Conservation (phyloP, 768 basidiomycete species). For the Gymnopilus junonius region DNA sequence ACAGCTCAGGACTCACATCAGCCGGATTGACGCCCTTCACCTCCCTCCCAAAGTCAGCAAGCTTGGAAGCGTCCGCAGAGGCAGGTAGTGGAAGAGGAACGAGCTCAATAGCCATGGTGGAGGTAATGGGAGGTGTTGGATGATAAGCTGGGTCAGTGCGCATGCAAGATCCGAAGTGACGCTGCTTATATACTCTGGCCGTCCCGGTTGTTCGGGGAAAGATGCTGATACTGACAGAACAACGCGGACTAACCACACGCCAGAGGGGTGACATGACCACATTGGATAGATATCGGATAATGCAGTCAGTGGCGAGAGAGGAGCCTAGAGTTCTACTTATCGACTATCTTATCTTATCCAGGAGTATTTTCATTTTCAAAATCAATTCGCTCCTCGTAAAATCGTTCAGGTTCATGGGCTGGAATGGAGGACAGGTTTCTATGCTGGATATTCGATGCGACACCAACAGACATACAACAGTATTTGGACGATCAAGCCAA, state of each 20-base stretch:
- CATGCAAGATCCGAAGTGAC: slow-evolving; percentile 6
- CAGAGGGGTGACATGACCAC: slow-evolving; percentile 1
- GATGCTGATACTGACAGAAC: not conserved
- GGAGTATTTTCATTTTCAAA: not conserved
- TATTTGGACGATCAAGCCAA: too few species aligned
- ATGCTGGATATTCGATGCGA: too few species aligned
- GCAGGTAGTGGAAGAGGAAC: slow-evolving; percentile 70
- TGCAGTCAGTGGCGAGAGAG: too few species aligned
- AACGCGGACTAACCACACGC: not conserved
- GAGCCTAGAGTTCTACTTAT: too few species aligned
- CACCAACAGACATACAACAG: too few species aligned
- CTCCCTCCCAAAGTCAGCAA: slow-evolving; percentile 75
- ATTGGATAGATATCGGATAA: slow-evolving; percentile 3
- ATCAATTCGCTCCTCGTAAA: not conserved
- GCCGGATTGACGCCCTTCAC: slow-evolving; percentile 78
- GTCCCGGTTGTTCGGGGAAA: not conserved
- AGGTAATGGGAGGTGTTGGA: not conserved
- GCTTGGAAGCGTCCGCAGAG: slow-evolving; percentile 70
- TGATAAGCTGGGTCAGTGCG: not conserved
- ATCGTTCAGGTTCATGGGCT: not conserved
- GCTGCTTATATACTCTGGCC: slow-evolving; percentile 10
- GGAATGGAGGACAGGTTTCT: not conserved
- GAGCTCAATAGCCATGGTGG: slow-evolving; percentile 68
- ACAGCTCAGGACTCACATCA: slow-evolving; percentile 59
- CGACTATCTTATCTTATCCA: slow-evolving; percentile 1